Base-by-base conservation (phyloP, 257 asterid genomes). In the Scutellaria galericulata region DNA sequence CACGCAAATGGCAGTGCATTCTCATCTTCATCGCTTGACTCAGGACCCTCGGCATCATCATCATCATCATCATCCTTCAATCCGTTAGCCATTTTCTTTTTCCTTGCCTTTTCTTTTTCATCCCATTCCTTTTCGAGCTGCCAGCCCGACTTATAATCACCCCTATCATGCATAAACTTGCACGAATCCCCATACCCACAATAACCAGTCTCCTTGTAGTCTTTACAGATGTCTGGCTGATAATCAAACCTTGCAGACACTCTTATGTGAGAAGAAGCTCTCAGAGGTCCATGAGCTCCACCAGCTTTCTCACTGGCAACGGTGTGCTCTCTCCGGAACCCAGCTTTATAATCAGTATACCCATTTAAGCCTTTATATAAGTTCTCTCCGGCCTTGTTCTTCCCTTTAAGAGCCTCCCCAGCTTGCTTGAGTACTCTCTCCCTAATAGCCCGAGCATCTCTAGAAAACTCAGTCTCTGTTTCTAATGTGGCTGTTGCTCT, bases 171-270 rank as follows among this genome's bases (percentile, higher is more conserved):
- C 99, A 92, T 87, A 78, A 95, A 92, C 83, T 95, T 95, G 78
- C 98, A 92, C 0, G 98, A 76, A 83, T 95, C 98, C 14, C 98
- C 99, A 68, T 95, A 92, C 52, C 99, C 99, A 82, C 98, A 95
- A 75, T 92, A 92, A 31, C 99, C 97, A 9, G 97, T 95, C 80
- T 92, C 98, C 69, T 95, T 92, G 77, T 92, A 88, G 75, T 95
- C 99, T 76, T 95, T 95, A 60, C 98, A 95, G 44, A 95, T 90
- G 70, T 95, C 98, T 0, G 97, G 99, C 86, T 95, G 99, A 80
- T 92, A 95, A 61, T 95, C 99, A 51, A 95, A 95, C 79, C 99
- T 87, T 1, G 96, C 96, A 0, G 99, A 91, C 53, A 91, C 97
- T 75, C 99, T 85, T 68, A 91, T 89, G 78, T 88, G 95, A 31